Evolutionary conservation across 2,329 filamentous ascomycete genomes (phyloP), one percentile per base, ranked within the genome.

Genomic region (Neocucurbitaria cava): DNA sequence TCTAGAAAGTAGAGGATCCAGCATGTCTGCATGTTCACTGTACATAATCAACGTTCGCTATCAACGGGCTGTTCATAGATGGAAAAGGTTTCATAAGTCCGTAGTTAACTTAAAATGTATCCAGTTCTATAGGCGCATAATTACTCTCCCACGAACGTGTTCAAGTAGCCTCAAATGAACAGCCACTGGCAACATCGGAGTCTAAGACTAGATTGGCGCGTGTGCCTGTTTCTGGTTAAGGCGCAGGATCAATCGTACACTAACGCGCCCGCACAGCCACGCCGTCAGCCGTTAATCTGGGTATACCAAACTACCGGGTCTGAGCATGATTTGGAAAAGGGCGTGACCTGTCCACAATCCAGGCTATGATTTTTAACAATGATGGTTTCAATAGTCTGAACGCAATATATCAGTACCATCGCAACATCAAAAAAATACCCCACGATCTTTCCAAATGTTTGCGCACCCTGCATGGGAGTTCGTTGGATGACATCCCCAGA

Each of bases 261-360:
- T n/a, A 21, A 31, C n/a, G 41, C 50, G 24, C 33, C 41, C 43
- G 42, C 51, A 54, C 42, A 52, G 58, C 58, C 53, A 59, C 56
- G 44, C 15, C 40, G 5, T 36, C 36, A 54, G 44, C 15, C 40
- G 5, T 36, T 40, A 54, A 50, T 58, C 33, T 45, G 43, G 43
- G 33, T 49, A 39, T 42, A 49, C 33, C 41, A 18, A 21, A 23
- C 42, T 40, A 9, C 21, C 20, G 38, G 38, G 38, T 15, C 38
- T 24, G 5, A 15, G 17, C 42, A 35, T 13, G 4, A 5, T 17
- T 35, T 15, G 13, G 5, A 17, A 8, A 35, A 35, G 17, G 4
- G 13, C 5, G 31, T 35, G 4, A 17, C 13, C 13, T 6, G 4
- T 17, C 31, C 11, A n/a, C 5, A 15, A 35, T 35, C 15, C 31